Base-by-base conservation (phyloP, 148 eudicot species). In the Rhododendron ovatum region DNA sequence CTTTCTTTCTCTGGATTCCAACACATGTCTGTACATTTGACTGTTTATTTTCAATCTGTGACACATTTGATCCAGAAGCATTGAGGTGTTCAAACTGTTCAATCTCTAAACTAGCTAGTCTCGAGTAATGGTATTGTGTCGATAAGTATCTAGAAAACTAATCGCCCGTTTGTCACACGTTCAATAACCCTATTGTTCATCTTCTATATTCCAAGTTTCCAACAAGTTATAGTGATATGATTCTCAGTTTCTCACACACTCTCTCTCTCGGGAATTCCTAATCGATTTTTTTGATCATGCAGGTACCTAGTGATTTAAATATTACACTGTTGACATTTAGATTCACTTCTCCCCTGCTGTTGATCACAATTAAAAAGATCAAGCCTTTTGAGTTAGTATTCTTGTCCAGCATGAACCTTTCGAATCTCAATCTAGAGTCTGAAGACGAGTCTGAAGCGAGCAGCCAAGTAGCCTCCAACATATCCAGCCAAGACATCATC, bases 361-460 rank as follows among this genome's bases (percentile, higher is more conserved):
- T 80, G 61, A 26, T 37, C 41, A 17, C 13, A 6, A 43, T 30
- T 30, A 22, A 24, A 71, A 37, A 51, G 30, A 39, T 61, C 82
- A 48, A 86, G 45, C 5, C 35, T 43, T 65, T 8, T 3, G 18
- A 61, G 12, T 63, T 61, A 1, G 61, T 59, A 63, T 35, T 61
- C 30, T 37, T 45, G 45, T 15, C 53, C 63, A 83, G 30, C 50
- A 91, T 89, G 93, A 86, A 88, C 86, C 86, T 84, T 22, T 84
- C 87, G 37, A 87, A 63, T 83, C 73, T 86, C 50, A 91, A 83
- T 33, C 65, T 89, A 18, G 90, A 92, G 74, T 88, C 93, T 0
- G 90, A 90, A 82, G 92, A 90, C 0, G 92, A 92, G 30, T 88
- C 91, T 50, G 92, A 90, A 86, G 90, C 50, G 8, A 86, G 86